Conservation (phyloP, 2,329 filamentous ascomycete species). For the Hypoxylon sp. region DNA sequence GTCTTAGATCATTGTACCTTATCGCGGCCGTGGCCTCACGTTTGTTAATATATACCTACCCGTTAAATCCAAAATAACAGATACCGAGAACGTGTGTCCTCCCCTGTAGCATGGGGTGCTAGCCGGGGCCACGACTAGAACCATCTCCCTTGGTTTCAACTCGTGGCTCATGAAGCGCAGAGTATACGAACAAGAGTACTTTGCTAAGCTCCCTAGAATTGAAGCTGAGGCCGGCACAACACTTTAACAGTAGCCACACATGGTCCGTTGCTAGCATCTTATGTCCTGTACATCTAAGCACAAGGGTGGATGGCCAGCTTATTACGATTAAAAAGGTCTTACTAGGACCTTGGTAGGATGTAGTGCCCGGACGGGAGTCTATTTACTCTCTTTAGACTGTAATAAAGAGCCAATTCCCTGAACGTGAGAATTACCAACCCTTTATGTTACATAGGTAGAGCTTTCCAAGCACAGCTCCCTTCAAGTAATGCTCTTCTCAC, state of each 20-base stretch:
- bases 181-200: not conserved
- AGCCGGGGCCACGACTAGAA: slow-evolving; percentile 12
- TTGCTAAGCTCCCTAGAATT: not conserved
- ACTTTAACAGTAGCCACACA: slow-evolving; percentile 44
- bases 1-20: too few species aligned
- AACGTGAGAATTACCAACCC: not conserved
- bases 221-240: not conserved
- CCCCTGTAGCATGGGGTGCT: slow-evolving; percentile 10
- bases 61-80: not conserved
- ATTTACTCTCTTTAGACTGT: not conserved
- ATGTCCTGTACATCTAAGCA: slow-evolving; percentile 21
- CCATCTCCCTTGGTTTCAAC: slow-evolving; percentile 10
- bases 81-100: slow-evolving; percentile 1
- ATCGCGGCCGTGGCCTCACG: too few species aligned
- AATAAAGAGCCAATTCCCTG: not conserved
- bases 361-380: not conserved
- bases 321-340: slow-evolving; percentile 7
- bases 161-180: slow-evolving; percentile 17
- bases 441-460: not conserved
- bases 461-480: not conserved
- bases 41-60: too few species aligned
- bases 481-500: not conserved
- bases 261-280: slow-evolving; percentile 47
- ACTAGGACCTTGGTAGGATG: slow-evolving; percentile 7
- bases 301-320: not conserved